Evolutionary conservation across 2,329 filamentous ascomycete genomes (phyloP).

Genomic region (Aureobasidium sp.): DNA sequence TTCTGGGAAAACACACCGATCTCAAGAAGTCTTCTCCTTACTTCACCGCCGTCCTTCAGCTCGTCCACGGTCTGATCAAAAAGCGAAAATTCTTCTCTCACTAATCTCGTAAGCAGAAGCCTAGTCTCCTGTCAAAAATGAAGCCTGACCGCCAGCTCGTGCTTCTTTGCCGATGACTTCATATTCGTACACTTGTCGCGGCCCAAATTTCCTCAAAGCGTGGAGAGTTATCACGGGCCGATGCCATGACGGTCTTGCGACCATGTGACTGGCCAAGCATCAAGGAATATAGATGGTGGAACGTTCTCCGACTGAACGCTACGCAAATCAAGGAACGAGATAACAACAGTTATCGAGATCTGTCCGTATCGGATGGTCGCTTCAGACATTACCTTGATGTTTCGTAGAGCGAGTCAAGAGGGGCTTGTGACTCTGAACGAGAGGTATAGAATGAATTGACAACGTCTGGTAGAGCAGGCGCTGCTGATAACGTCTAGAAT

Average conservation of each 20-base stretch:
- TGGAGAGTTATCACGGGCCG: neutral
- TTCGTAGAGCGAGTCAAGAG: neutral
- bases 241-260: neutral
- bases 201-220: neutral
- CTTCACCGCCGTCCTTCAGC: neutral
- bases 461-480: slow-evolving; percentile 1
- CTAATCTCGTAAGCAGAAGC: neutral
- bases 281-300: neutral
- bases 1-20: neutral
- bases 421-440: neutral
- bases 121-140: neutral
- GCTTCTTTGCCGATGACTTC: neutral
- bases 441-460: neutral
- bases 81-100: neutral
- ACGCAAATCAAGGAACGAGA: slow-evolving; percentile 2
- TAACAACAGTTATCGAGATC: slow-evolving; percentile 2
- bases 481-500: neutral
- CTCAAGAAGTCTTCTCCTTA: neutral
- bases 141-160: slow-evolving; percentile 5
- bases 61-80: neutral
- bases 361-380: neutral
- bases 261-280: slow-evolving; percentile 1
- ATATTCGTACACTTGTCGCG: neutral
- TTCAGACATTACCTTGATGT: neutral
- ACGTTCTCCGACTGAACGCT: neutral